Base-by-base conservation (phyloP, 768 basidiomycete species). In the Suillus decipiens region DNA sequence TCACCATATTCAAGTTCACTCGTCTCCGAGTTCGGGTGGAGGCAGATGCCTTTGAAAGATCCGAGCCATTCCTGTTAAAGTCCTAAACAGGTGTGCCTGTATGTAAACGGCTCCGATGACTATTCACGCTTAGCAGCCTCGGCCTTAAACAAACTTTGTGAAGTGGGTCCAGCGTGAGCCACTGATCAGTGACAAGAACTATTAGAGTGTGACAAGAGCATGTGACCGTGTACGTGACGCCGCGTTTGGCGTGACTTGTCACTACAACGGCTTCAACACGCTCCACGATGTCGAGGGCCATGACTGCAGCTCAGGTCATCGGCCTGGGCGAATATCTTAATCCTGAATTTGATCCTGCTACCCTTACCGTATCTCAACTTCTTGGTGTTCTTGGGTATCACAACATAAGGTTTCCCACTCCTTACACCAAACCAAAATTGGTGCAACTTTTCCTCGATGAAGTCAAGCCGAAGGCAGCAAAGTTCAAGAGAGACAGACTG, bases 251-350 rank as follows among this genome's bases (percentile, higher is more conserved):
- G 65, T 62, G 60, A 48, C 54, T 48, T 28, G 43, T 57, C 42
- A 45, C 36, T 6, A 60, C 9, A 37, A 41, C 60, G 43, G 43
- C 34, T 56, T 59, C 47, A 37, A 39, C 56, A 22, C 41, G 22
- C 65, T 60, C 68, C 67, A 73, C 74, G 62, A 92, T 92, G 91
- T 91, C 91, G 70, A 84, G 87, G 66, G 72, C 73, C 15, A 76
- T 92, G 66, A 92, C 90, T n/a, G 81, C 92, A 34, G 82, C 89
- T 2, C 88, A 95, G 74, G 79, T 95, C 60, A 88, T 95, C 68
- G 80, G 75, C 24, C 76, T 82, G 37, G 93, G 91, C 70, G 85
- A 90, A 74, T 95, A 95, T 75, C 86, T 95, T 64, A 82, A 91
- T 64, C 83, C 86, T 11, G 86, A 89, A 70, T 95, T 93, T 61